Evolutionary conservation across 1,284 basidiomycete genomes (phyloP), one percentile per base, ranked within the genome.

Genomic region (Ustilago bromivora): DNA sequence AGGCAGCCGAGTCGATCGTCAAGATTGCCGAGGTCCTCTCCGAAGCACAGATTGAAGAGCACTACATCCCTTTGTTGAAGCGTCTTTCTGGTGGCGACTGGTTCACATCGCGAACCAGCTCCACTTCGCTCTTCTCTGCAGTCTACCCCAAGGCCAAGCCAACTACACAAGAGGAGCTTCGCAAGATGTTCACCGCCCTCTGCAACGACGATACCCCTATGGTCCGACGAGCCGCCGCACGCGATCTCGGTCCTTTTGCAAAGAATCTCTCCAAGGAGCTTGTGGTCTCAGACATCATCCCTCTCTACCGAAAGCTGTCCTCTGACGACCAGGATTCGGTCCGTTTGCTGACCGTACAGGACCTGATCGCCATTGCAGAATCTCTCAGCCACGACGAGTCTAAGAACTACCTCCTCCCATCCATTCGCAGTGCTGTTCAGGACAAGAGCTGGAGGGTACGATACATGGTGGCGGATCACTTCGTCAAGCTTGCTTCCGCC

Each of bases 361-460:
- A 96, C 85, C 89, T 99, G 66, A 98, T 99, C 85, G 92, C 93
- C 57, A 93, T 99, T 84, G 94, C 94, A 35, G 90, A 93, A 82
- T 91, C 92, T 72, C 90, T 99, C 71, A 89, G 91, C 35, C 91
- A 94, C 35, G 89, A 91, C 19, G 96, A 98, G 88, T 92, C 95
- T 60, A 96, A 96, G 87, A 93, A 94, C 74, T 93, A 98, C 79
- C 88, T 99, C 12, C 88, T 97, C 71, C 92, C 93, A 76, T 86
- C 87, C 38, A 93, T 99, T 53, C 80, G 87, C 91, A 94, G 84
- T 90, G 93, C 79, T 92, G 93, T 97, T 61, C 89, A 91, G 32
- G 97, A 99, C 88, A 98, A 98, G 89, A 96, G 95, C 87, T 99
- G 97, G 97, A 90, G 97, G 81, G 97, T 99, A 59, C 90, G 97